These are phyloP conservation scores for Selenicereus undatus DNA, from an alignment of 148 eudicot genomes.

Conservation along the genomic window DNA sequence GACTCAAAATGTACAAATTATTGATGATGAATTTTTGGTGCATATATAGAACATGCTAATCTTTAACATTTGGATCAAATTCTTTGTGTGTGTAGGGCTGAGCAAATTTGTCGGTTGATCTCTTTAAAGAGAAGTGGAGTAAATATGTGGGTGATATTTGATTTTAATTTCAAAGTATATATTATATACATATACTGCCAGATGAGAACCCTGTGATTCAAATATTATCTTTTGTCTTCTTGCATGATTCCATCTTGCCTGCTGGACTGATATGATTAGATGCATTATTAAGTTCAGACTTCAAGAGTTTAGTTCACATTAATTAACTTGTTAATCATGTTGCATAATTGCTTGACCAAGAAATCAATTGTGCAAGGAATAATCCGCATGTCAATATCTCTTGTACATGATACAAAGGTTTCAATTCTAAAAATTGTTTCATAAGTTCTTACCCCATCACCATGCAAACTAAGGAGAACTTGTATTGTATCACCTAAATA, in stretches of 20 bases:
- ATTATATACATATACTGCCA: slow-evolving; percentile 13
- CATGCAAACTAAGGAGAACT: too few relatives aligned
- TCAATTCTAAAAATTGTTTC: too few relatives aligned
- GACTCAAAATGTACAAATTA: background rate
- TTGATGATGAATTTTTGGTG: slow-evolving; percentile 18
- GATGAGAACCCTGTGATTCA: slow-evolving; percentile 18
- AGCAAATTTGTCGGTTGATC: slow-evolving; percentile 8
- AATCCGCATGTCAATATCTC: background rate
- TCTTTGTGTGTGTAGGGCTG: background rate
- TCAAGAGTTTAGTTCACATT: background rate
- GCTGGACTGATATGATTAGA: background rate
- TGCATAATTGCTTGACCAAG: background rate
- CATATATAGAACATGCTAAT: background rate
- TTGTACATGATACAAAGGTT: too few relatives aligned
- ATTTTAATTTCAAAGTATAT: slow-evolving; percentile 18
- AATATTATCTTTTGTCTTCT: slow-evolving; percentile 9
- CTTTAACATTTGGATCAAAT: background rate
- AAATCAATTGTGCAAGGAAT: background rate
- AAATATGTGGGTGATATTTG: background rate
- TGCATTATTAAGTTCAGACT: background rate
- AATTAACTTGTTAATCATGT: background rate
- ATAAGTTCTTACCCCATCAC: too few relatives aligned
- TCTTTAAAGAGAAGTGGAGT: slow-evolving; percentile 9
- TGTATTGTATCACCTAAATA: too few relatives aligned
- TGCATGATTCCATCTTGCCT: slow-evolving; percentile 12